A percentile compares a stretch with the other conserved stretches of the same genome.
Evolutionary conservation across 2,329 filamentous ascomycete genomes (phyloP).

Genomic region (Aureobasidium namibiae): DNA sequence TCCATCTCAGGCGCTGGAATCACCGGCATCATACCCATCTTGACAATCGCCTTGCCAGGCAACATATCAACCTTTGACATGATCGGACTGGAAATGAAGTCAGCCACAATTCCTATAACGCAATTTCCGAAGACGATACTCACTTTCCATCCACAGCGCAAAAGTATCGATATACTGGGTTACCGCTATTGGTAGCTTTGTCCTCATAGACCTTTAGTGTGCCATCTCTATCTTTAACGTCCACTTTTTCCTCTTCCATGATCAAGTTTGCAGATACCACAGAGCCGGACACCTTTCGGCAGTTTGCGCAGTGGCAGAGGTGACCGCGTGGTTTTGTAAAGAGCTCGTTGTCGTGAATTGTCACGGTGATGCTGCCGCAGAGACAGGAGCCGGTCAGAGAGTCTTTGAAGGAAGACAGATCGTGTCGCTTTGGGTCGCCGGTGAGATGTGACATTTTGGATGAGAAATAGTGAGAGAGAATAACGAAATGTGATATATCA

Average conservation of each 20-base stretch:
- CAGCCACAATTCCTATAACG: too few species aligned
- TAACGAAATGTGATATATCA: background rate
- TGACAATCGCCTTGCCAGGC: slow-evolving; percentile 38
- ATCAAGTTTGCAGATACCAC: slow-evolving; percentile 33
- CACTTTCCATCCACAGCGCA: slow-evolving; percentile 39
- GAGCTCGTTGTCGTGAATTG: slow-evolving; percentile 36
- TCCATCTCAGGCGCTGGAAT: slow-evolving; percentile 41
- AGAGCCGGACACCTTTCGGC: slow-evolving; percentile 41
- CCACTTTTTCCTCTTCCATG: slow-evolving; percentile 38
- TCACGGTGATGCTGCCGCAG: slow-evolving; percentile 40
- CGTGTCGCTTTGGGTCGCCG: slow-evolving; percentile 33
- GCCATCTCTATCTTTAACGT: slow-evolving; percentile 36
- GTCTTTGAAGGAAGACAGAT: slow-evolving; percentile 26
- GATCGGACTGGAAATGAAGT: slow-evolving; percentile 33
- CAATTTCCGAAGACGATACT: slow-evolving; percentile 18
- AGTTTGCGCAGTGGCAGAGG: slow-evolving; percentile 45
- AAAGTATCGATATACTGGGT: slow-evolving; percentile 37
- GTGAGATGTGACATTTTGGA: slow-evolving; percentile 25
- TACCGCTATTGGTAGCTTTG: slow-evolving; percentile 39
- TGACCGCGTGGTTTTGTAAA: slow-evolving; percentile 39
- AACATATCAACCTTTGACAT: slow-evolving; percentile 27
- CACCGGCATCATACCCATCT: slow-evolving; percentile 43
- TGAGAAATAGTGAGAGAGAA: background rate
- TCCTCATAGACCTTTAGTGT: slow-evolving; percentile 40
- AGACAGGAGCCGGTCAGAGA: slow-evolving; percentile 36